These are phyloP conservation scores for Schizosaccharomyces lindneri DNA, from an alignment of 805 yeast genomes.

Conservation along the genomic window DNA sequence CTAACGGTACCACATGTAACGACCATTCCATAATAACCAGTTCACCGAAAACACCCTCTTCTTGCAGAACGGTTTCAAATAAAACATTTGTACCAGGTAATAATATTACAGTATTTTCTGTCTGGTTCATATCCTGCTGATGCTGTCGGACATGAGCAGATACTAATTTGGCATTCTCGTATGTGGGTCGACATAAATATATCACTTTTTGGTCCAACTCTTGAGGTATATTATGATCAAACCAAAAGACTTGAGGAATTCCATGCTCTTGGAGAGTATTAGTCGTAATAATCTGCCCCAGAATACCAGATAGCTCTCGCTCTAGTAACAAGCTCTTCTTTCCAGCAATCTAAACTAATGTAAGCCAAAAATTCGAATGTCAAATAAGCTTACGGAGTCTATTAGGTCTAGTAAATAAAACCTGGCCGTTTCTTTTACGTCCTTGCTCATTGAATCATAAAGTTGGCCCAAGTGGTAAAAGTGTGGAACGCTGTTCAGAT, in stretches of 20 bases:
- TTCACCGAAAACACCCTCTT: slow-evolving; percentile 19
- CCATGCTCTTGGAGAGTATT: slow-evolving; percentile 26
- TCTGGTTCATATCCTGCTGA: background rate
- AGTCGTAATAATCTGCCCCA: slow-evolving; percentile 33
- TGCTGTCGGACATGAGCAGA: background rate
- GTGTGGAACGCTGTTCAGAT: too few species aligned
- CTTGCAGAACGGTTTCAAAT: slow-evolving; percentile 12
- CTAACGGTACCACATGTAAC: slow-evolving; percentile 19
- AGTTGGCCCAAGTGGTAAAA: background rate
- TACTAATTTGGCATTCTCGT: slow-evolving; percentile 6
- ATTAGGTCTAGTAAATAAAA: background rate
- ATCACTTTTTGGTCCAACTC: slow-evolving; percentile 8
- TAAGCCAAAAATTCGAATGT: background rate
- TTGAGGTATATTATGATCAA: slow-evolving; percentile 12
- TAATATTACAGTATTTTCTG: slow-evolving; percentile 10
- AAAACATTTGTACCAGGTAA: slow-evolving; percentile 12
- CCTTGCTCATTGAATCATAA: background rate
- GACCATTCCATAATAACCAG: slow-evolving; percentile 21
- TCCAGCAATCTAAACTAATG: slow-evolving; percentile 7
- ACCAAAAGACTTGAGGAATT: slow-evolving; percentile 26
- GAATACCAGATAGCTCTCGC: slow-evolving; percentile 20
- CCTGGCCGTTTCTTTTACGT: background rate
- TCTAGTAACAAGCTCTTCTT: slow-evolving; percentile 21
- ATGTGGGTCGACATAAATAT: slow-evolving; percentile 10
- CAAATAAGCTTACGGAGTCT: background rate